Percentiles rank a stretch among this genome's conserved stretches.
Evolutionary conservation across 495 filamentous ascomycete species (phyloP).

Genomic region (Halenospora varia): DNA sequence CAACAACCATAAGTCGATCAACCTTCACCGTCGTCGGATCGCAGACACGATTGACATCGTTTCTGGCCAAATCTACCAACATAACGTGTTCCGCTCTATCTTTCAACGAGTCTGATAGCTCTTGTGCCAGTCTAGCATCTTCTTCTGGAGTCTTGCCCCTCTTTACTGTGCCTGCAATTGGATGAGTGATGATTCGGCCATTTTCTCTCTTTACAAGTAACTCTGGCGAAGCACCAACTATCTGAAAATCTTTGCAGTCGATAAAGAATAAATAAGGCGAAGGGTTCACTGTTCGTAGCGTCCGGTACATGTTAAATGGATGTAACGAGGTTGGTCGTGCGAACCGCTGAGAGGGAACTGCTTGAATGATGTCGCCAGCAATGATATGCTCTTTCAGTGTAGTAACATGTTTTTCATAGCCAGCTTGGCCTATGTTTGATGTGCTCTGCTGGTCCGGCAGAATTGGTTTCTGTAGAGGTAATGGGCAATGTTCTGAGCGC

Average conservation of each 20-base stretch:
- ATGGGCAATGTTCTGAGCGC: constrained; percentile 64
- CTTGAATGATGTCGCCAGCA: constrained; percentile 93
- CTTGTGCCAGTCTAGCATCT: constrained; percentile 72
- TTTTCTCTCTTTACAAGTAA: constrained; percentile 86
- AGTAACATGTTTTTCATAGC: constrained; percentile 84
- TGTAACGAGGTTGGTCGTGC: constrained; percentile 85
- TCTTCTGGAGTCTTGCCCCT: constrained; percentile 76
- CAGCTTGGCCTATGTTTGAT: constrained; percentile 87
- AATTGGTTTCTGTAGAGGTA: constrained; percentile 74
- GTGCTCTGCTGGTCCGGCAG: constrained; percentile 68
- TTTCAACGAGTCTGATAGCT: constrained; percentile 77
- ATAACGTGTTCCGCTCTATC: constrained; percentile 98
- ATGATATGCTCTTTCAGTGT: constrained; percentile 81
- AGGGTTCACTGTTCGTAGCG: constrained; percentile 91
- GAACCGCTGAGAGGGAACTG: constrained; percentile 90
- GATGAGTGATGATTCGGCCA: constrained; percentile 90
- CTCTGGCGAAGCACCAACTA: constrained; percentile 92
- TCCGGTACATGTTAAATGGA: constrained; percentile 97
- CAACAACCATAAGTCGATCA: constrained; percentile 91
- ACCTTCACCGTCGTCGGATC: constrained; percentile 85
- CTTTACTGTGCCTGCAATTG: constrained; percentile 92
- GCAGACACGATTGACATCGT: constrained; percentile 95
- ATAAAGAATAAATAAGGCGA: constrained; percentile 97
- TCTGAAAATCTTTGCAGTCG: constrained; percentile 84
- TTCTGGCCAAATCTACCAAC: constrained; percentile 95